Evolutionary conservation across 805 yeast genomes (phyloP), one percentile per base, ranked within the genome.

Genomic region (Torulaspora microellipsoides): DNA sequence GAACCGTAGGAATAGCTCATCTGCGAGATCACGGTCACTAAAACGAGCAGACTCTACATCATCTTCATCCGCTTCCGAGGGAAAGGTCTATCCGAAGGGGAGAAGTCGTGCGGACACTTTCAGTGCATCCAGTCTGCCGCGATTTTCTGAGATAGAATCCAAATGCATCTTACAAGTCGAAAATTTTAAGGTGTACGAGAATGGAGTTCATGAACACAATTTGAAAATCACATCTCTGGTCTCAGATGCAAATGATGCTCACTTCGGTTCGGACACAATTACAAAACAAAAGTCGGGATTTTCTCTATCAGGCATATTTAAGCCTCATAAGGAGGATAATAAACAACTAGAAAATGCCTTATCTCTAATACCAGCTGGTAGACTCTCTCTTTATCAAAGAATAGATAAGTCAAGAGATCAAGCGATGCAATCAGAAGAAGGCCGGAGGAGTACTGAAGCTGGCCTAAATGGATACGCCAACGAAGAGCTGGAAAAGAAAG

Each of bases 141-240:
- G 40, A 12, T 47, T 43, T 20, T 36, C 43, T 11, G 55, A 48
- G 27, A 33, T 41, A 15, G 54, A 49, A 13, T 31, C 52, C 3
- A 45, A 47, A 28, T 46, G 52, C 40, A 43, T 54, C 12, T 35
- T 53, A 38, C 52, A 53, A 27, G 49, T 51, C 4, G 58, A 56
- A 25, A 47, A 48, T 20, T 60, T 60, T 42, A 50, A 46, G 30
- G 48, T 60, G 4, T 57, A 38, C 38, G 60, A 56, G 30, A 54
- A 58, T 36, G 62, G 62, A 8, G 48, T 45, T 30, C 64, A 60
- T 45, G 59, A 52, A 40, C 64, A 60, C 38, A 46, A 51, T 35
- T 38, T 60, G 27, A 52, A 49, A 34, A 52, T 55, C 6, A 43
- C 54, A 3, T 55, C 61, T 2, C 29, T 57, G 14, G 45, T 57